Conservation (phyloP, 2,329 filamentous ascomycete species). For the Trichophyton verrucosum region DNA sequence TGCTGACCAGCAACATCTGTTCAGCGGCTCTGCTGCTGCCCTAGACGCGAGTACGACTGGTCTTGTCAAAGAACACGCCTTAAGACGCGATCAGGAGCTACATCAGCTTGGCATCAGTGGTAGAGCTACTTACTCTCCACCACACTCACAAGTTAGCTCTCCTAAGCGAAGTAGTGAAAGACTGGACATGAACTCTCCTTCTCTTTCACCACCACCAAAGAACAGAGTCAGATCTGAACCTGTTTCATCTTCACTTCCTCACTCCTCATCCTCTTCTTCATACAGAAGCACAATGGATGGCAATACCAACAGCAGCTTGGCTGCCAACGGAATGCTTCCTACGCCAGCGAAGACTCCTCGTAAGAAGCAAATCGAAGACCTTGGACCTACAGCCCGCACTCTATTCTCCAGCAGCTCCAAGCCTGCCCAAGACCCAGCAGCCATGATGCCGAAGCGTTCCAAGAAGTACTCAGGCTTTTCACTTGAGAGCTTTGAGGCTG, state of each 20-base stretch:
- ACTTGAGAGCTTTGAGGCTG: slow-evolving; percentile 32
- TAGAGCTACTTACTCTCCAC: slow-evolving; percentile 19
- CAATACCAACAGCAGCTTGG: slow-evolving; percentile 14
- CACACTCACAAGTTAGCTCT: slow-evolving; percentile 19
- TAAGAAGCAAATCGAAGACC: slow-evolving; percentile 38
- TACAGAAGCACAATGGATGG: slow-evolving; percentile 10
- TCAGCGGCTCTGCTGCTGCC: slow-evolving; percentile 8
- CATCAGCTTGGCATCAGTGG: slow-evolving; percentile 16
- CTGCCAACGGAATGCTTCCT: slow-evolving; percentile 40
- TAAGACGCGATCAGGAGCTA: slow-evolving; percentile 13
- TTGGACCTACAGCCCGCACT: slow-evolving; percentile 40
- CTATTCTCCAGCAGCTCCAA: slow-evolving; percentile 40
- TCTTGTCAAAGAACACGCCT: background rate
- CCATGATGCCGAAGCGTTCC: slow-evolving; percentile 37
- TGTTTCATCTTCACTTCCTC: slow-evolving; percentile 17
- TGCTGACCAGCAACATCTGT: slow-evolving; percentile 21
- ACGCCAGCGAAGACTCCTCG: slow-evolving; percentile 51
- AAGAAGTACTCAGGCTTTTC: slow-evolving; percentile 36
- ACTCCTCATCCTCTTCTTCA: background rate
- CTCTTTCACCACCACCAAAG: slow-evolving; percentile 7
- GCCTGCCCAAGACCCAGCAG: slow-evolving; percentile 25
- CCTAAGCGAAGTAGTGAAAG: slow-evolving; percentile 19
- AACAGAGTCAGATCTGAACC: slow-evolving; percentile 11
- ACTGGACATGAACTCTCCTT: slow-evolving; percentile 3
- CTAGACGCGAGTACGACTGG: slow-evolving; percentile 16